These are phyloP conservation scores for Dothistroma pini DNA, from an alignment of 2,329 filamentous ascomycete genomes.

Conservation along the genomic window DNA sequence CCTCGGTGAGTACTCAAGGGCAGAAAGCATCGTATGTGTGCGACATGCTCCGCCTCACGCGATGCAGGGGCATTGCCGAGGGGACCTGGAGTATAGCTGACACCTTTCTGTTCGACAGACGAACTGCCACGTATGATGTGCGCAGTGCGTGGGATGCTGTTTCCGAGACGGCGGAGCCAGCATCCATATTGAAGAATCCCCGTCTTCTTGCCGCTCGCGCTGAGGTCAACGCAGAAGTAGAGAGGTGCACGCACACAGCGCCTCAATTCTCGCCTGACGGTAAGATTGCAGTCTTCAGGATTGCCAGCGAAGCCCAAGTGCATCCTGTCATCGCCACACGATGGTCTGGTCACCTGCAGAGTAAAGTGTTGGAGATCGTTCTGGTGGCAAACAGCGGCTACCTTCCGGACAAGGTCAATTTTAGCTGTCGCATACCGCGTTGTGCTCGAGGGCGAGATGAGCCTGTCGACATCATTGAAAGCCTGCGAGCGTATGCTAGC, in stretches of 20 bases:
- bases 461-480: constrained; percentile 61
- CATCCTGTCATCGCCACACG: constrained; percentile 65
- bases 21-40: too few relatives aligned
- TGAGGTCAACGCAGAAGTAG: constrained; percentile 60
- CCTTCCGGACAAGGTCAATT: constrained; percentile 60
- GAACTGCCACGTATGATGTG: constrained; percentile 60
- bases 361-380: constrained; percentile 58
- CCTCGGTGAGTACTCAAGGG: constrained; percentile 35
- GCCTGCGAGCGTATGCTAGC: constrained; percentile 51
- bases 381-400: constrained; percentile 67
- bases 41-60: too few relatives aligned
- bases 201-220: constrained; percentile 52
- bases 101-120: constrained; percentile 33
- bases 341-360: constrained; percentile 60
- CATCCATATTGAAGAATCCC: constrained; percentile 48
- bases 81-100: too few relatives aligned
- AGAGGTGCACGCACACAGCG: constrained; percentile 57
- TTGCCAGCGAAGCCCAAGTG: constrained; percentile 58
- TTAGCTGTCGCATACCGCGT: constrained; percentile 61
- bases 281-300: constrained; percentile 60
- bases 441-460: constrained; percentile 53
- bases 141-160: constrained; percentile 59
- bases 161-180: constrained; percentile 48
- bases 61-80: too few relatives aligned
- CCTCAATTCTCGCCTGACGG: constrained; percentile 63